Evolutionary conservation across 2,329 filamentous ascomycete species (phyloP), one percentile per base, ranked within the genome.

Genomic region (Clarireedia sp.): DNA sequence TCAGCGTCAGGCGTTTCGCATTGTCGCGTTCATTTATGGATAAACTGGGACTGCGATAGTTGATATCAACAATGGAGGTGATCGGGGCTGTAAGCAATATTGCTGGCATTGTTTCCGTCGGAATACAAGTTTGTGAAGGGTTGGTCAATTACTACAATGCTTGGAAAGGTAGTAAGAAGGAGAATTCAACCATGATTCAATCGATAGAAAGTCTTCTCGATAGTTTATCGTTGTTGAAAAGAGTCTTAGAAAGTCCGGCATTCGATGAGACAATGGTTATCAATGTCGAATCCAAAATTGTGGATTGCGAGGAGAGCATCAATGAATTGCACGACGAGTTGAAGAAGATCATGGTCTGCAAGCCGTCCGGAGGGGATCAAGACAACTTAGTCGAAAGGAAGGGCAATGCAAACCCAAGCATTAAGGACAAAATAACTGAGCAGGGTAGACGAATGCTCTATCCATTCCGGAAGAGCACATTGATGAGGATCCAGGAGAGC

Each of bases 401-500:
- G 33, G 19, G 12, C 5, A 19, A 19, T 9, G 29, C 10, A 4
- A 29, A n/a, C 12, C 10, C 36, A 16, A n/a, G 43, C 17, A 24
- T 53, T 6, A 54, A 38, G 29, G 36, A 48, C 21, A 59, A 47
- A 44, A 40, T 60, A 16, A 46, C 53, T n/a, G 57, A 48, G 16
- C 47, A 55, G 14, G 54, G 59, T 38, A 40, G 57, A 23, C 37
- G 55, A 23, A 33, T 57, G 29, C 37, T 60, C 7, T 60, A 60
- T 55, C 59, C 59, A 14, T 60, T 60, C 19, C 23, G 59, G 47
- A 56, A 59, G 8, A 59, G 59, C 37, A 60, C 59, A 21, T 53
- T 60, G 29, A 36, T 55, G 26, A 60, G 54, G n/a, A 37, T 59
- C 19, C 53, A 47, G 40, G 57, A 46, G 43, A 58, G 46, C 41